Conservation (phyloP, 1,284 basidiomycete genomes). For the Sphaerobolus stellatus region DNA sequence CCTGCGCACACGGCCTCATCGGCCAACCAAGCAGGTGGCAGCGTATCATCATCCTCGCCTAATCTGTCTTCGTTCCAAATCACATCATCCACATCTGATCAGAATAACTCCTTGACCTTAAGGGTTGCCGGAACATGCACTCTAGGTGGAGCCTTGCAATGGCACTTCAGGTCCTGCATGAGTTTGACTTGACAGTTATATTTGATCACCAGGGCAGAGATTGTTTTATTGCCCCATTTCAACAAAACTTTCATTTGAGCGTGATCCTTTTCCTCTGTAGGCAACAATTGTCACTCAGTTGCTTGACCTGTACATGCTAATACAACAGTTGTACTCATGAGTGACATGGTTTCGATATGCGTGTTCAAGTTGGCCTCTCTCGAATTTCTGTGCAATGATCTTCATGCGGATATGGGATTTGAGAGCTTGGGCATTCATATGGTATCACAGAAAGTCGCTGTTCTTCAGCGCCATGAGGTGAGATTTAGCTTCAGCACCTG, state of each 20-base stretch:
- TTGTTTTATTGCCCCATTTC: not conserved
- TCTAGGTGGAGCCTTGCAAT: not conserved
- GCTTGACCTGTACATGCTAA: constrained; percentile 11
- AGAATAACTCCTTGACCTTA: not conserved
- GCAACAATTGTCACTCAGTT: not conserved
- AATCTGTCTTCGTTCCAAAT: not conserved
- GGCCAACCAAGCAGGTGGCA: not conserved
- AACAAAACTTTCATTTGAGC: not conserved
- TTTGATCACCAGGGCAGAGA: not conserved
- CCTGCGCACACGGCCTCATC: not conserved
- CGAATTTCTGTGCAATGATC: constrained; percentile 12
- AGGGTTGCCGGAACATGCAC: not conserved
- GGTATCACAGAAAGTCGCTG: constrained; percentile 1
- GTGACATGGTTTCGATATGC: constrained; percentile 6
- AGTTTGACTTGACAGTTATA: not conserved
- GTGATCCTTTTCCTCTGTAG: not conserved
- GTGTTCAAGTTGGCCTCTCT: constrained; percentile 8
- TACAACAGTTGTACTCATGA: no score
- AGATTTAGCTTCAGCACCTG: constrained; percentile 6
- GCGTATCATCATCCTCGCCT: not conserved
- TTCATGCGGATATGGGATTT: constrained; percentile 11
- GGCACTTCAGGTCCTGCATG: not conserved
- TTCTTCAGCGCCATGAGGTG: constrained; percentile 6
- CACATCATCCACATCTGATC: not conserved
- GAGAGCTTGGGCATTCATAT: constrained; percentile 15